Evolutionary conservation across 2,329 filamentous ascomycete genomes (phyloP), one percentile per base, ranked within the genome.

Genomic region (Macroventuria anomochaeta): DNA sequence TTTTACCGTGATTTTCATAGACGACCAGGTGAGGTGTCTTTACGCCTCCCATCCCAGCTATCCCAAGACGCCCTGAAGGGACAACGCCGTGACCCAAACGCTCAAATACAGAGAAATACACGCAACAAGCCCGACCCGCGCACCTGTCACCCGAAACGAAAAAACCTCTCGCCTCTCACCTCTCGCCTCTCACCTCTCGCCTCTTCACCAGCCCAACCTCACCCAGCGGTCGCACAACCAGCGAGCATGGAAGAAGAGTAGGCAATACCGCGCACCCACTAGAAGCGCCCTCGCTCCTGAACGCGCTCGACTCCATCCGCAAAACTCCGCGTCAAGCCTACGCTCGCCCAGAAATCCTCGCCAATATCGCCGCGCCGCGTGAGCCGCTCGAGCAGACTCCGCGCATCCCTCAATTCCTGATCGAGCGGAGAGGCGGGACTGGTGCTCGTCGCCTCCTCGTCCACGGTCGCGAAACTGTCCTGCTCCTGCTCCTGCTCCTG

Each of bases 291-390:
- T 32, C 64, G 69, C 51, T 71, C 64, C 47, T 73, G 69, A 38
- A 72, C 62, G 21, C 68, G 64, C 56, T 72, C 69, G 4, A 74
- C 62, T n/a, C 68, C 68, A 46, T 73, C 70, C 1, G 70, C 64
- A 49, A 73, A 63, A 3, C 67, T 64, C n/a, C 69, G 64, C 37
- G 66, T 65, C 51, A 80, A 58, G 11, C 78, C 78, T 15, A 79
- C 76, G 17, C 73, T 76, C 46, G 73, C 74, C 91, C 91, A 96
- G 86, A 88, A 93, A 59, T 91, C 87, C 57, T 95, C 90, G 0
- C 90, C 88, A 47, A 95, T 88, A 63, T 93, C 89, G 67, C 90
- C 84, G 20, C 89, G 80, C 15, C 84, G 81, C 28, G 87, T 85
- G 48, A 96, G 80, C 36, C 85, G 82, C 62, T 88, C 85, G 29